These are phyloP conservation scores for Omphalea diandra DNA, from an alignment of 441 rosid genomes.

Conservation along the genomic window DNA sequence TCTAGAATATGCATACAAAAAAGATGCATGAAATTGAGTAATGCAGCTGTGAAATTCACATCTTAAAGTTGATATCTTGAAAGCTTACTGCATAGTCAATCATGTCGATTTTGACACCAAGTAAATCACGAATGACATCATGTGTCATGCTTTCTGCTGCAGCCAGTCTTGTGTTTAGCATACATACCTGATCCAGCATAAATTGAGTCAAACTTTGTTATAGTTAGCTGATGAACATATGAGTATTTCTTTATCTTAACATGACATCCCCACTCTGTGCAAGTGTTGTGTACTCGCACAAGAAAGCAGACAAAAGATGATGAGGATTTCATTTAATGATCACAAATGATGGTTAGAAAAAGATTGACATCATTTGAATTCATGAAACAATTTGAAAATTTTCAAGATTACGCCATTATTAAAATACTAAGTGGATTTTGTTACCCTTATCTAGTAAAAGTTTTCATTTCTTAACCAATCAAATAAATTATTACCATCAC, in stretches of 20 bases:
- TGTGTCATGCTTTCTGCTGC: constrained; percentile 98
- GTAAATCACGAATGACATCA: constrained; percentile 92
- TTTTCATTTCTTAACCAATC: not conserved
- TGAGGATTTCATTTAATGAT: not conserved
- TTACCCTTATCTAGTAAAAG: not conserved
- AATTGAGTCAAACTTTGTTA: constrained; percentile 12
- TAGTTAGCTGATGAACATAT: not conserved
- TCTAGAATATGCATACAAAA: constrained; percentile 41
- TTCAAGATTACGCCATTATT: not conserved
- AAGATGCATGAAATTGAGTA: constrained; percentile 21
- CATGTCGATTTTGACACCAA: constrained; percentile 86
- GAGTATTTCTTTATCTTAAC: not conserved
- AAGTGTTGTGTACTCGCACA: too few species aligned
- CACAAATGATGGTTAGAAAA: not conserved
- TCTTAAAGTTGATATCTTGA: constrained; percentile 17
- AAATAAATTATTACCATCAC: not conserved
- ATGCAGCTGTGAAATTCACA: constrained; percentile 14
- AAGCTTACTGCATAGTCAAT: constrained; percentile 79
- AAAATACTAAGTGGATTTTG: not conserved
- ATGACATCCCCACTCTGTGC: not conserved
- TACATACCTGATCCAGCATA: constrained; percentile 55
- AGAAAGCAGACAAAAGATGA: not conserved
- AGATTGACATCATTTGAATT: not conserved
- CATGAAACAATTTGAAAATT: not conserved
- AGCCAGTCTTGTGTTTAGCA: constrained; percentile 78